Evolutionary conservation across 2,329 filamentous ascomycete species (phyloP).

Genomic region (Fusarium temperatum): DNA sequence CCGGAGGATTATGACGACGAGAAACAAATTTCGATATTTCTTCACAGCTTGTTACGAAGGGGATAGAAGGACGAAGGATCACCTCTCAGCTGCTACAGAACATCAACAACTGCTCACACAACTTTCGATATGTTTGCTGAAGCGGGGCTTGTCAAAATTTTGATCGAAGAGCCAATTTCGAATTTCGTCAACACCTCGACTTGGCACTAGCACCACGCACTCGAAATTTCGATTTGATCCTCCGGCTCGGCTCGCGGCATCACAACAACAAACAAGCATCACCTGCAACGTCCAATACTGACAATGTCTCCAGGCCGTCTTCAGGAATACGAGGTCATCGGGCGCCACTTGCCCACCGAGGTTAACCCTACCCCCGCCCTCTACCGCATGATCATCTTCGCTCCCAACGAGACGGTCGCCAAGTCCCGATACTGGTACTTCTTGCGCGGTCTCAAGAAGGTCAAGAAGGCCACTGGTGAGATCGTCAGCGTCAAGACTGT

Average conservation of each 20-base stretch:
- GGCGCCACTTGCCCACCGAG: conserved; percentile 98
- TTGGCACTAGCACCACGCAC: neutral
- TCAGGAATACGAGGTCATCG: conserved; percentile 99
- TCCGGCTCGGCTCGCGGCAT: conserved; percentile 28
- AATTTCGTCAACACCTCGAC: conserved; percentile 20
- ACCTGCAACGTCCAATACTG: conserved; percentile 41
- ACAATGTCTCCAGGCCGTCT: conserved; percentile 81
- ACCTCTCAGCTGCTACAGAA: neutral
- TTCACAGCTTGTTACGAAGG: conserved; percentile 1
- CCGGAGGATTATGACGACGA: conserved; percentile 32
- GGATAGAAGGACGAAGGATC: conserved; percentile 6
- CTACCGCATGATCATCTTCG: conserved; percentile 99
- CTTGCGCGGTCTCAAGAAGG: conserved; percentile 97
- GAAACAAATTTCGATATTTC: conserved; percentile 33
- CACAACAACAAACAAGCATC: neutral
- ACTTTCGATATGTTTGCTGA: neutral
- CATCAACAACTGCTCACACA: neutral
- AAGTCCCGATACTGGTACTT: conserved; percentile 99
- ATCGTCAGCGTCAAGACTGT: conserved; percentile 97
- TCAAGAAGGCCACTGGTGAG: conserved; percentile 99
- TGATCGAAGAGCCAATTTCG: conserved; percentile 2
- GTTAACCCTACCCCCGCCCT: conserved; percentile 96
- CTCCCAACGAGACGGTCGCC: conserved; percentile 95
- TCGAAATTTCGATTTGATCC: conserved; percentile 10
- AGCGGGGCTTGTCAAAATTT: neutral